These are phyloP conservation scores for Brassica balearica DNA, from an alignment of 441 rosid genomes.

Conservation along the genomic window DNA sequence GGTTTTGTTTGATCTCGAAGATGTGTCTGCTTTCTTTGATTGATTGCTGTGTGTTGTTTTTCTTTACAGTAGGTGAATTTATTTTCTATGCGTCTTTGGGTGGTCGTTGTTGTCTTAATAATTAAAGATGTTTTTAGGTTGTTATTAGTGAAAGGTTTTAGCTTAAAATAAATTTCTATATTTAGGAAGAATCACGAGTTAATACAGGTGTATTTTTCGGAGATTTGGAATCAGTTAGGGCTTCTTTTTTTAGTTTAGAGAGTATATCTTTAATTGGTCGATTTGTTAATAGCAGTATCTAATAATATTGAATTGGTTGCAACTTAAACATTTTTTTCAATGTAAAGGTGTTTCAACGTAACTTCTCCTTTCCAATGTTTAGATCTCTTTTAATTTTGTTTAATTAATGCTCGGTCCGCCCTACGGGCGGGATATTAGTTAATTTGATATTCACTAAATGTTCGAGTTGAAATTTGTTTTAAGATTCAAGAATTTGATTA, in stretches of 20 bases:
- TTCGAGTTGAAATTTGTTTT: no score
- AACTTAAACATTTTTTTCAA: no score
- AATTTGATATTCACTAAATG: no score
- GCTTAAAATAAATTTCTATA: constrained; percentile 39
- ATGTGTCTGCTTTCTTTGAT: constrained; percentile 5
- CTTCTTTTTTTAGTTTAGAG: neutral
- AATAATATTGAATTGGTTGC: no score
- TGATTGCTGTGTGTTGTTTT: constrained; percentile 7
- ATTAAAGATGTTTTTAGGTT: constrained; percentile 30
- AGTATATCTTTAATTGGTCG: no score
- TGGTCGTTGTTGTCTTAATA: constrained; percentile 34
- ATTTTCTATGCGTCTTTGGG: constrained; percentile 23
- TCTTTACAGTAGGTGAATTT: constrained; percentile 16
- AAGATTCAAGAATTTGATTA: no score
- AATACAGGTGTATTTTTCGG: neutral
- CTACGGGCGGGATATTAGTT: no score
- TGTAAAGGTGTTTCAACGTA: neutral
- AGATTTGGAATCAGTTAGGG: constrained; percentile 1
- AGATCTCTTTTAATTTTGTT: no score
- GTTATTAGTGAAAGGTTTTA: constrained; percentile 25
- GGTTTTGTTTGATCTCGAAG: constrained; percentile 13
- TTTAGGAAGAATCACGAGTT: constrained; percentile 12
- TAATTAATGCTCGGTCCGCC: no score
- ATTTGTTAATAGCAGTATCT: no score
- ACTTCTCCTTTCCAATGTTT: neutral